phyloP scores from a whole-genome alignment of 352 stramenopile species.

The Thalassiosira delicatula region DNA sequence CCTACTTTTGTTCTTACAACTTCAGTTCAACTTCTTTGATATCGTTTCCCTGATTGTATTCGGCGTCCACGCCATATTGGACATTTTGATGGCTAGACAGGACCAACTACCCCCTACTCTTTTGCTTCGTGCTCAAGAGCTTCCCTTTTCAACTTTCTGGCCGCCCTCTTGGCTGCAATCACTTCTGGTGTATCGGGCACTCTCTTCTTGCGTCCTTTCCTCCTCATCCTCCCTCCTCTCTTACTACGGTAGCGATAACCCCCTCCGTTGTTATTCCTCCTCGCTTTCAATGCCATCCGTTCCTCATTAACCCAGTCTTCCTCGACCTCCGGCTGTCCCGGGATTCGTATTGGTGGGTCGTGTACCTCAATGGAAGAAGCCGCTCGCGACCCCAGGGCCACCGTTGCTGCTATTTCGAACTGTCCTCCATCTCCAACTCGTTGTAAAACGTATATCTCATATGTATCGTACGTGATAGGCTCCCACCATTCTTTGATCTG shows the following conservation, averaged over 20 bases:
- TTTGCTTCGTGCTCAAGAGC: no score
- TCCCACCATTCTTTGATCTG: constrained; percentile 58
- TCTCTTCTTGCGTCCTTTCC: constrained; percentile 7
- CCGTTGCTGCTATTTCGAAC: constrained; percentile 74
- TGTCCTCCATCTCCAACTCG: constrained; percentile 75
- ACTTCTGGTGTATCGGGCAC: neutral
- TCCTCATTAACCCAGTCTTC: constrained; percentile 78
- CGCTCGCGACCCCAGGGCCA: constrained; percentile 60
- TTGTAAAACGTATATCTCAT: constrained; percentile 78
- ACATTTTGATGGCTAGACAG: no score
- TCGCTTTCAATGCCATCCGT: constrained; percentile 73
- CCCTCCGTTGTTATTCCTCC: no score
- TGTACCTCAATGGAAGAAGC: constrained; percentile 42
- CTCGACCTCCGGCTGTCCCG: constrained; percentile 71
- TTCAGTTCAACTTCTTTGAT: no score
- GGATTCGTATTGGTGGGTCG: constrained; percentile 68
- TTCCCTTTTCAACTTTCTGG: no score
- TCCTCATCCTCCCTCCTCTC: constrained; percentile 31
- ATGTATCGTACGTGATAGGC: constrained; percentile 65
- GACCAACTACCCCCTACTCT: no score
- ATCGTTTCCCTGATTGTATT: no score
- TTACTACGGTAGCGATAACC: no score
- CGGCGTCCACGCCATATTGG: no score
- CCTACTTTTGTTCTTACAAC: no score
- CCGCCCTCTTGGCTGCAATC: no score